Base-by-base conservation (phyloP, 305 asterid genomes). In the Fraxinus sp. region DNA sequence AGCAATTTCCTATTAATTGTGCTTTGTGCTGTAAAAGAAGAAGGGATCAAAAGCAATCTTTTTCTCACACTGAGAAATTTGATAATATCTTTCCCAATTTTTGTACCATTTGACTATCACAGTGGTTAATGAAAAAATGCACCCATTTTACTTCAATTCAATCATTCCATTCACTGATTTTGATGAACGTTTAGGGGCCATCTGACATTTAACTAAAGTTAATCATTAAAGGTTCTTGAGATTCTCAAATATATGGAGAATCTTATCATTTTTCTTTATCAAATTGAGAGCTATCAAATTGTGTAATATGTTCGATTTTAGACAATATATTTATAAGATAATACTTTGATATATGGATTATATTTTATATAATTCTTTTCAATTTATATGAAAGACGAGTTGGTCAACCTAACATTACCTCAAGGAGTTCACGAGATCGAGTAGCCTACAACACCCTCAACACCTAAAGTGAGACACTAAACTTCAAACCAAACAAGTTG, bases 31-130 rank as follows among this genome's bases (percentile, higher is more conserved):
- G 57, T 75, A 84, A 88, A 86, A 83, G 30, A 32, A 52, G 77
- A 84, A 84, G 74, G 77, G 83, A 84, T 41, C 82, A 87, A 91
- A 91, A 87, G 92, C 90, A 86, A 79, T 83, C 91, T 86, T 92
- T 87, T 88, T 83, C 49, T 80, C 80, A 86, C 94, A 89, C 89
- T 87, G 70, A 87, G 84, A 81, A 86, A 82, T 86, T 85, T 88
- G 88, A 81, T 86, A 84, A 82, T 82, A 88, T 62, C 85, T 55
- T 80, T 83, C 81, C 57, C 39, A 74, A 4, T 84, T 86, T 83
- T 84, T 59, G 87, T 84, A 85, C 74, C 80, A 86, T 89, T 92
- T 91, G 94, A 92, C 95, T 68, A 86, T 80, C 83, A 91, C 93
- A 90, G 91, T 92, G 74, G 77, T 49, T 84, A 82, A 36, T 73